phyloP scores from a whole-genome alignment of 1,284 basidiomycete genomes.

The Athelia psychrophila region DNA sequence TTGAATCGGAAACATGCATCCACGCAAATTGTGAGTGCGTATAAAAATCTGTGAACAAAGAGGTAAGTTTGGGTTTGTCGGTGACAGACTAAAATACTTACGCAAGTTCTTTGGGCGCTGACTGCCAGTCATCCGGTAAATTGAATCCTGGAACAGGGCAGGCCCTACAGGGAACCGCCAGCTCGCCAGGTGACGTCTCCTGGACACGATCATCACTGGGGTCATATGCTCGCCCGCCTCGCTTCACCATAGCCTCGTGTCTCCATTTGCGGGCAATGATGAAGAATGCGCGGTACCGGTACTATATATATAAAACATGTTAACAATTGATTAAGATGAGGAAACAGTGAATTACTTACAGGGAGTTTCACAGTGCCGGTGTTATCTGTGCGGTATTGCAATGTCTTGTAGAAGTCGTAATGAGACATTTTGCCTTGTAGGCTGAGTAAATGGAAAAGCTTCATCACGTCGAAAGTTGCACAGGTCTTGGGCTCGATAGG shows the following conservation, averaged over 20 bases:
- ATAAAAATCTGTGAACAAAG: slow-evolving; percentile 11
- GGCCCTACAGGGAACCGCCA: slow-evolving; percentile 10
- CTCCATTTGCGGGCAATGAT: not conserved
- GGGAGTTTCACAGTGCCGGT: not conserved
- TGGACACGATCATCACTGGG: slow-evolving; percentile 1
- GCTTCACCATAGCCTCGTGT: slow-evolving; percentile 3
- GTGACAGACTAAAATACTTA: slow-evolving; percentile 1
- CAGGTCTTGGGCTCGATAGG: slow-evolving; percentile 13
- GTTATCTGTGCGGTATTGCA: slow-evolving; percentile 10
- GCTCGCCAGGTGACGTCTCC: slow-evolving; percentile 5
- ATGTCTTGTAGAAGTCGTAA: slow-evolving; percentile 12
- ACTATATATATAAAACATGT: not conserved
- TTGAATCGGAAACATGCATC: slow-evolving; percentile 22
- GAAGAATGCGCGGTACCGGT: not conserved
- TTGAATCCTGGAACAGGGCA: slow-evolving; percentile 16
- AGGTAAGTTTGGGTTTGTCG: not conserved
- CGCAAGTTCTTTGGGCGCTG: slow-evolving; percentile 2
- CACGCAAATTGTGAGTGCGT: slow-evolving; percentile 10
- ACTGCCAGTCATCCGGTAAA: slow-evolving; percentile 10
- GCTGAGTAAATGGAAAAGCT: slow-evolving; percentile 14
- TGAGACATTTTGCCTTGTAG: slow-evolving; percentile 9
- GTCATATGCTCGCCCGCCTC: slow-evolving; percentile 9
- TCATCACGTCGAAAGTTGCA: slow-evolving; percentile 13
- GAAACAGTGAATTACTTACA: slow-evolving; percentile 4
- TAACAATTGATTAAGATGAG: slow-evolving; percentile 3